A percentile compares a stretch with the other conserved stretches of the same genome.
Evolutionary conservation across 2,329 filamentous ascomycete genomes (phyloP).

Genomic region (Nothophaeocryptopus gaeumannii): DNA sequence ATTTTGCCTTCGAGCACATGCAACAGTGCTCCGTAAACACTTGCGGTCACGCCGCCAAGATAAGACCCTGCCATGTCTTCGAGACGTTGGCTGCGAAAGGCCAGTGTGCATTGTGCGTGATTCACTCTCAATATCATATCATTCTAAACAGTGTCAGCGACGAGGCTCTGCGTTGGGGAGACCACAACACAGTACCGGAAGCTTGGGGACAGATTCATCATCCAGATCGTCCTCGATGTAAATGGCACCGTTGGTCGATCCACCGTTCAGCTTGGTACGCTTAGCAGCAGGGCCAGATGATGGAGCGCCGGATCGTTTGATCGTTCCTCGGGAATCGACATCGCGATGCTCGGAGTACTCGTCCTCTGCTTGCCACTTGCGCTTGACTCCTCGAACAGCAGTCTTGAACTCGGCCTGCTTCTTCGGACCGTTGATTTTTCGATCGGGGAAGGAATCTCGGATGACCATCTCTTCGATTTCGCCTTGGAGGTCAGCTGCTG

Average conservation of each 20-base stretch:
- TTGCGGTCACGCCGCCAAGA: slow-evolving; percentile 70
- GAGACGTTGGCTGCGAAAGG: slow-evolving; percentile 75
- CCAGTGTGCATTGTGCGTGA: slow-evolving; percentile 77
- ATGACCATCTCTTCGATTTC: slow-evolving; percentile 65
- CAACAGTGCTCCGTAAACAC: slow-evolving; percentile 74
- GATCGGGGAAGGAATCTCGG: slow-evolving; percentile 52
- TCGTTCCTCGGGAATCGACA: slow-evolving; percentile 25
- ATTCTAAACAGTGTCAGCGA: slow-evolving; percentile 50
- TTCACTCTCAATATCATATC: slow-evolving; percentile 76
- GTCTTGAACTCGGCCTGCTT: slow-evolving; percentile 61
- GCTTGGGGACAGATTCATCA: slow-evolving; percentile 29
- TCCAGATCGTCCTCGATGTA: slow-evolving; percentile 19
- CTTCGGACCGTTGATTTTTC: slow-evolving; percentile 60
- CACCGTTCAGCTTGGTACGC: slow-evolving; percentile 35
- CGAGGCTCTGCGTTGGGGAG: slow-evolving; percentile 18
- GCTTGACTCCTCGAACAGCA: slow-evolving; percentile 58
- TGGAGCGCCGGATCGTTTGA: slow-evolving; percentile 25
- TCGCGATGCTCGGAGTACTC: slow-evolving; percentile 32
- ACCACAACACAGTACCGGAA: slow-evolving; percentile 37
- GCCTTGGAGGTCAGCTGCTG: slow-evolving; percentile 54
- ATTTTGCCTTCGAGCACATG: slow-evolving; percentile 67
- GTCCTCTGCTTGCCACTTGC: slow-evolving; percentile 46
- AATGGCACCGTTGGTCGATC: slow-evolving; percentile 30
- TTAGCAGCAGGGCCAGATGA: slow-evolving; percentile 23
- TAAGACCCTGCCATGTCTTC: slow-evolving; percentile 68